Base-by-base conservation (phyloP, 169 alveolate genomes). In the Eimeria falciformis region DNA sequence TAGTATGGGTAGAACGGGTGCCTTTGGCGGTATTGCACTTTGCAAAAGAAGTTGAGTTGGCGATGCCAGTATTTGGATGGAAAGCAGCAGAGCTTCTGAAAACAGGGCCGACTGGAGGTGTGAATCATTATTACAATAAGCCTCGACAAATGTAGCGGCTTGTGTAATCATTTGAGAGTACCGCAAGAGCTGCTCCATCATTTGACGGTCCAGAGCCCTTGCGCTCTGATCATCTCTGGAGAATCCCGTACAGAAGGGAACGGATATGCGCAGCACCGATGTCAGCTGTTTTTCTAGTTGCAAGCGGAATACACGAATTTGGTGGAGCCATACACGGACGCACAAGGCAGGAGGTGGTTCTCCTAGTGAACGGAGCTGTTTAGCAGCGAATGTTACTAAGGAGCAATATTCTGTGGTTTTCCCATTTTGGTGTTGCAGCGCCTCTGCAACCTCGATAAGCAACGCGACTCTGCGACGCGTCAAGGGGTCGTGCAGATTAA, bases 51-150 rank as follows among this genome's bases (percentile, higher is more conserved):
- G 66, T 25, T n/a, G 86, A 37, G 43, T 77, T 45, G 86, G 47
- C 33, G 23, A 11, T 14, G 86, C 66, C 86, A 77, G 46, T 65
- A 77, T 77, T 9, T 45, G 86, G n/a, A 77, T 43, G 17, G 86
- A 43, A 29, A 77, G 66, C 45, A 77, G 45, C 86, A 77, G 66
- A n/a, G 86, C 86, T 25, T 77, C 86, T n/a, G 86, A 77, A 53
- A 77, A 77, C 7, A 77, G 66, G 12, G 25, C 33, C 23, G 46
- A 18, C n/a, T 46, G 86, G 6, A 77, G 18, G 23, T 46, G 12
- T 65, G 21, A 77, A 25, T 46, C 68, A 5, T 21, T 29, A 17
- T 65, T 40, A 50, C 86, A 77, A 43, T 77, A 77, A 1, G 43
- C 25, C 14, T 77, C 86, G 5, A 77, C 43, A 50, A 77, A 77